Evolutionary conservation across 306 rosid genomes (phyloP).

Genomic region (Trichosanthes cucumerina): DNA sequence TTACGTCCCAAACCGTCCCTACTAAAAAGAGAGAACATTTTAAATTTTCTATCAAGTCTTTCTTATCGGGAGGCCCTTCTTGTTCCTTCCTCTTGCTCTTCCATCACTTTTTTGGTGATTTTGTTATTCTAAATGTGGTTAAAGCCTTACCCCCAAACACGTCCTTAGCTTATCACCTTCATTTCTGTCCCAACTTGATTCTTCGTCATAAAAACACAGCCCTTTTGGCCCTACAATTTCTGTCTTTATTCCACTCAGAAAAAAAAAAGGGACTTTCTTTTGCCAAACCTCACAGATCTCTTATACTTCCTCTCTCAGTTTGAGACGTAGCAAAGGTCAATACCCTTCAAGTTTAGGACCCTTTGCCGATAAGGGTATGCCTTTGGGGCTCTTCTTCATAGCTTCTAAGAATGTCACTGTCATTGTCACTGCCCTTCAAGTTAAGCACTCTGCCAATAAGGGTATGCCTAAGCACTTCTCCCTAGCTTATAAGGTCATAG

Average conservation of each 20-base stretch:
- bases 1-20: too few relatives aligned
- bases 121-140: background rate
- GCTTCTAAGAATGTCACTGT: background rate
- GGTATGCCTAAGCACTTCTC: background rate
- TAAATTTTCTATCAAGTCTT: background rate
- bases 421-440: background rate
- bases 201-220: background rate
- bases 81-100: background rate
- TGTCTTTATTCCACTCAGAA: background rate
- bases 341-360: background rate
- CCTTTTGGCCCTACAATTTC: background rate
- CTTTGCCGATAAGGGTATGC: background rate
- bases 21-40: background rate
- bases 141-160: background rate
- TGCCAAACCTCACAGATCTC: constrained; percentile 1
- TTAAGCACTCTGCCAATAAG: background rate
- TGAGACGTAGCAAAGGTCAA: background rate
- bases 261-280: background rate
- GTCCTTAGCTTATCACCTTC: background rate
- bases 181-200: background rate
- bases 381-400: background rate
- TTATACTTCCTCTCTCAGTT: background rate
- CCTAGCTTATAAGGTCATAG: background rate
- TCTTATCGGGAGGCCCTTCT: background rate
- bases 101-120: background rate